These are phyloP conservation scores for Aureobasidium vineae DNA, from an alignment of 2,329 filamentous ascomycete genomes.

Conservation along the genomic window DNA sequence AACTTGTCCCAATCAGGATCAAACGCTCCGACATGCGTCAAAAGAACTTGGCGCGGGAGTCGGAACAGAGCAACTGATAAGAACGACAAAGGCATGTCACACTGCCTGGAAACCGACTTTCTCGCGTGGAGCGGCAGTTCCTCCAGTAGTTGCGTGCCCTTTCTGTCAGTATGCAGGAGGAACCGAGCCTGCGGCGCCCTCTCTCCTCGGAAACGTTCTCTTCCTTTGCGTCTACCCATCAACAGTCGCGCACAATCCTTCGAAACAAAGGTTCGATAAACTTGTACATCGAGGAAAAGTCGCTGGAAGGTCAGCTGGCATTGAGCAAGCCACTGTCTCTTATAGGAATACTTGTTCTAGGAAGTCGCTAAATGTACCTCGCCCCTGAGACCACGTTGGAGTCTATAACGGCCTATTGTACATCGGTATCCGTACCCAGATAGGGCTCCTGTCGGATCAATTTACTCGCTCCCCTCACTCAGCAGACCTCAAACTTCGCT, in stretches of 20 bases:
- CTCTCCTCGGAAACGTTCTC: neutral
- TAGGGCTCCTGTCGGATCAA: neutral
- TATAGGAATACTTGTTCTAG: neutral
- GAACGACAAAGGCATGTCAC: neutral
- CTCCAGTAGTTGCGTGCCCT: neutral
- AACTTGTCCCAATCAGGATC: neutral
- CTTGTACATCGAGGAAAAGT: neutral
- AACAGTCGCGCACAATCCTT: neutral
- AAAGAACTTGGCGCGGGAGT: neutral
- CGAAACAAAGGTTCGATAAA: neutral
- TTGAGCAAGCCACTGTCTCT: constrained; percentile 8
- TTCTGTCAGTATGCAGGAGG: neutral
- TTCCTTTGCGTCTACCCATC: neutral
- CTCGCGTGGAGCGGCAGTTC: neutral
- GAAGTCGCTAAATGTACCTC: neutral
- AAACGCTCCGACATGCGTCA: neutral
- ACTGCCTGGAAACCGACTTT: neutral
- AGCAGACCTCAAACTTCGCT: neutral
- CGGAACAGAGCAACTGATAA: neutral
- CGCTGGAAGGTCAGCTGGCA: neutral
- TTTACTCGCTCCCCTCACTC: neutral
- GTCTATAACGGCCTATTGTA: neutral
- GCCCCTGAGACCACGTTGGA: constrained; percentile 1
- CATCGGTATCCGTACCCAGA: neutral
- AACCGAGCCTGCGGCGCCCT: neutral